Percentiles rank a stretch among this genome's conserved stretches.
Conservation (phyloP, 176 grass and related monocot genomes). For the Saccharum officinarum region DNA sequence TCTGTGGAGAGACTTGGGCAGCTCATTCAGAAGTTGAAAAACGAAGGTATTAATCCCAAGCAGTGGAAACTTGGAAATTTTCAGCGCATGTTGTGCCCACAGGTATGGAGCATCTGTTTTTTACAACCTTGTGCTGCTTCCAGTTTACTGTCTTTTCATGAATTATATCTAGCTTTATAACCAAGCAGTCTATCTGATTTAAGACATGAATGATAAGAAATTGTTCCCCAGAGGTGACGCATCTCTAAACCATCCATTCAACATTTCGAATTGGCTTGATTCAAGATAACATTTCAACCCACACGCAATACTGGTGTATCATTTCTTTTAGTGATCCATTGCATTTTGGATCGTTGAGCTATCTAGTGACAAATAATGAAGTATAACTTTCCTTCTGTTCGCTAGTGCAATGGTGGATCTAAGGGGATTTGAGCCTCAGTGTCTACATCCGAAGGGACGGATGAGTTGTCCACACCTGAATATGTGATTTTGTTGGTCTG, state of each 20-base stretch:
- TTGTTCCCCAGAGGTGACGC: background rate
- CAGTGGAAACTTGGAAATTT: constrained; percentile 46
- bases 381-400: constrained; percentile 36
- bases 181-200: background rate
- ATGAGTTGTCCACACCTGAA: constrained; percentile 42
- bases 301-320: no score
- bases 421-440: constrained; percentile 46
- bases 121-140: background rate
- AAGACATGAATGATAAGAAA: background rate
- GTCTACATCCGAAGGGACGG: constrained; percentile 43
- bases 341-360: constrained; percentile 2
- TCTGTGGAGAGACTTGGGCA: constrained; percentile 17
- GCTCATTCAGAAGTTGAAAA: constrained; percentile 48
- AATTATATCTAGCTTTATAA: background rate
- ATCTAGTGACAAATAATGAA: constrained; percentile 14
- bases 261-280: no score
- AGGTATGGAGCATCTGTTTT: constrained; percentile 32
- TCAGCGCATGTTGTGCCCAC: constrained; percentile 46
- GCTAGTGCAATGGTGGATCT: constrained; percentile 62
- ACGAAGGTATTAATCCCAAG: constrained; percentile 45
- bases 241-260: no score
- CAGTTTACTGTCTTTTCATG: background rate
- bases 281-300: no score
- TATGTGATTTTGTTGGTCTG: background rate
- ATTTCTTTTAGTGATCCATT: background rate